Conservation (phyloP, 139 green algal genomes). For the Closterium sp. region DNA sequence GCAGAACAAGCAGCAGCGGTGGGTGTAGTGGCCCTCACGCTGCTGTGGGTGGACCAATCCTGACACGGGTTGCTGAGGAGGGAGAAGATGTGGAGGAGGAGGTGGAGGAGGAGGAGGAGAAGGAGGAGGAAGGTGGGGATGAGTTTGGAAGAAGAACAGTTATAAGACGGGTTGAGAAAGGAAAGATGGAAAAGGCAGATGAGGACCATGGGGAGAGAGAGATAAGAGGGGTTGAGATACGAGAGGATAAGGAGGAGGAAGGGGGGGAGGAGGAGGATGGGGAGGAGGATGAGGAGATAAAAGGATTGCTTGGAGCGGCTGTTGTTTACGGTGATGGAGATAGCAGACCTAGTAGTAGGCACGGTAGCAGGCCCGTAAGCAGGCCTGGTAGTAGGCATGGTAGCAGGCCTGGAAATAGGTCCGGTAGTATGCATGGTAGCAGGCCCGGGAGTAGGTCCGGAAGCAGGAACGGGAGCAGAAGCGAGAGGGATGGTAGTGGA, state of each 20-base stretch:
- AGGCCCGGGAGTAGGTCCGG: not conserved
- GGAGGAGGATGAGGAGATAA: not conserved
- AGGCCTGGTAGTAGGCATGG: not conserved
- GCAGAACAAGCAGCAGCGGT: not conserved
- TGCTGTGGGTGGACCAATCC: too few relatives aligned
- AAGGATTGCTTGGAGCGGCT: not conserved
- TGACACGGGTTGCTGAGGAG: not conserved
- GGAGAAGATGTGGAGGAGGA: not conserved
- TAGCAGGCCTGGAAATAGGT: not conserved
- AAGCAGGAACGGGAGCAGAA: not conserved
- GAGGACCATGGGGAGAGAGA: too few relatives aligned
- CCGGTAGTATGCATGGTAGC: not conserved
- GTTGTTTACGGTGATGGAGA: not conserved
- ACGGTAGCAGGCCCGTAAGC: not conserved
- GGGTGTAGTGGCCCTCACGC: not conserved
- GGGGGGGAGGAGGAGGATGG: not conserved
- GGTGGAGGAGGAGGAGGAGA: not conserved
- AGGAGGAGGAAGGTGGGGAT: not conserved
- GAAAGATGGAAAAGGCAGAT: too few relatives aligned
- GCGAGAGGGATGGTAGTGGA: not conserved
- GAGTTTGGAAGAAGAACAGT: too few relatives aligned
- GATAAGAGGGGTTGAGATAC: not conserved
- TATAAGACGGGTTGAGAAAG: too few relatives aligned
- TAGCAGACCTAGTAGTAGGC: not conserved
- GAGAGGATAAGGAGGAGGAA: not conserved